phyloP scores from a whole-genome alignment of 176 grass and related monocot species.

The Lolium multiflorum region DNA sequence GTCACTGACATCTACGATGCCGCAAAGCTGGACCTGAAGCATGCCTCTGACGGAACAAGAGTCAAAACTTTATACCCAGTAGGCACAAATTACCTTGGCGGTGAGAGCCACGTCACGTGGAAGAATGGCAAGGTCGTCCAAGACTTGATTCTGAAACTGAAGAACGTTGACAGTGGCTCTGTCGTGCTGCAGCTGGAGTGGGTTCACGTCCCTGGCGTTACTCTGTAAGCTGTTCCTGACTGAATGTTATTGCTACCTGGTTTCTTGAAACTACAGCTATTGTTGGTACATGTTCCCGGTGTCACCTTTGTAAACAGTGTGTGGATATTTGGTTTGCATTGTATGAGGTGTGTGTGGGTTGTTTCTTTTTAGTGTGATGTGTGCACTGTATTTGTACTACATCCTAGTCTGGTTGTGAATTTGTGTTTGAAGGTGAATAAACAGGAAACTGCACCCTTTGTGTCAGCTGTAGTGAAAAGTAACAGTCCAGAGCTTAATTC shows the following conservation, averaged over 20 bases:
- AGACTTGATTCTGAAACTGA: conserved; percentile 74
- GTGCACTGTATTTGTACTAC: conserved; percentile 21
- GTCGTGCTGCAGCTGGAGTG: conserved; percentile 82
- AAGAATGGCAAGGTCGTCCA: conserved; percentile 71
- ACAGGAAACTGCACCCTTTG: conserved; percentile 25
- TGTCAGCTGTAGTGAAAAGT: background rate
- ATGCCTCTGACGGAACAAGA: conserved; percentile 40
- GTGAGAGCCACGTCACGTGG: conserved; percentile 71
- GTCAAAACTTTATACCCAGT: conserved; percentile 67
- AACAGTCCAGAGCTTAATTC: background rate
- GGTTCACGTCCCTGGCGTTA: conserved; percentile 64
- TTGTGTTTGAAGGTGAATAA: conserved; percentile 18
- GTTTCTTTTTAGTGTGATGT: background rate
- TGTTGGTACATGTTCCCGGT: conserved; percentile 13
- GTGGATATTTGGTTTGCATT: conserved; percentile 10
- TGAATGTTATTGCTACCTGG: background rate
- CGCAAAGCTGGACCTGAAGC: conserved; percentile 62
- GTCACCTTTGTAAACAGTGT: conserved; percentile 33
- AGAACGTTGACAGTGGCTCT: conserved; percentile 65
- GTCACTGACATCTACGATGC: conserved; percentile 64
- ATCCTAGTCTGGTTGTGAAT: conserved; percentile 26
- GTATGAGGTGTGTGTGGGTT: conserved; percentile 18
- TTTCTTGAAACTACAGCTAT: conserved; percentile 23
- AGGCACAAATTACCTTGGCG: conserved; percentile 62
- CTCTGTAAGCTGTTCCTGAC: conserved; percentile 26